Evolutionary conservation across 2,329 filamentous ascomycete species (phyloP), one percentile per base, ranked within the genome.

Genomic region (Lachnum nothofagi): DNA sequence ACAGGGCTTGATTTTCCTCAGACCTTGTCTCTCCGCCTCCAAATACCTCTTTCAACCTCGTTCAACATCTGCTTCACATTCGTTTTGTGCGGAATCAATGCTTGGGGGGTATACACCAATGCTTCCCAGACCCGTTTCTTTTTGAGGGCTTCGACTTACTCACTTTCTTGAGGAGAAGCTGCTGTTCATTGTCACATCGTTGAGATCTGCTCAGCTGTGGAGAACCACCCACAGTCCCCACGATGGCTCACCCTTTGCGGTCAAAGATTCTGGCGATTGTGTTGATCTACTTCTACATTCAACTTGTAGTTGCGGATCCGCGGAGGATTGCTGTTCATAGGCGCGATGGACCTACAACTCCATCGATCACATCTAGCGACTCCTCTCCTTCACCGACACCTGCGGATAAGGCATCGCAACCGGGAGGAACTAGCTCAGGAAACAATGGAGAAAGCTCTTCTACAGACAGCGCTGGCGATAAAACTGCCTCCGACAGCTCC

Each of bases 261-360:
- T 56, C 51, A n/a, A 56, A 53, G 29, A 5, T 54, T 47, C 41
- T 54, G 10, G 45, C 49, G 24, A 34, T 61, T 24, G 25, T 61
- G 17, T 38, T 60, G 22, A 38, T 64, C 37, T 58, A 51, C 50
- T 51, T 60, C 46, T 60, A 49, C 51, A 49, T 60, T 40, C 53
- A 57, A 35, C 22, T 57, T 35, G 44, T 48, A 41, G 42, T 57
- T 27, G 58, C 58, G 23, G 52, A 55, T 34, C 48, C 44, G 53
- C 48, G 52, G 46, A 49, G 43, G 29, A 40, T 54, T 43, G 46
- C 54, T 31, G 22, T 57, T 25, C 42, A 58, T n/a, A 54, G 55
- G 51, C 56, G 60, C 24, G 62, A 62, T 56, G 53, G 42, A 24
- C 46, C 58, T 51, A 58, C 55, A 57, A 54, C 42, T 56, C 46